These are phyloP conservation scores for Exophiala lecanii-corni DNA, from an alignment of 2,329 filamentous ascomycete species.

Conservation along the genomic window DNA sequence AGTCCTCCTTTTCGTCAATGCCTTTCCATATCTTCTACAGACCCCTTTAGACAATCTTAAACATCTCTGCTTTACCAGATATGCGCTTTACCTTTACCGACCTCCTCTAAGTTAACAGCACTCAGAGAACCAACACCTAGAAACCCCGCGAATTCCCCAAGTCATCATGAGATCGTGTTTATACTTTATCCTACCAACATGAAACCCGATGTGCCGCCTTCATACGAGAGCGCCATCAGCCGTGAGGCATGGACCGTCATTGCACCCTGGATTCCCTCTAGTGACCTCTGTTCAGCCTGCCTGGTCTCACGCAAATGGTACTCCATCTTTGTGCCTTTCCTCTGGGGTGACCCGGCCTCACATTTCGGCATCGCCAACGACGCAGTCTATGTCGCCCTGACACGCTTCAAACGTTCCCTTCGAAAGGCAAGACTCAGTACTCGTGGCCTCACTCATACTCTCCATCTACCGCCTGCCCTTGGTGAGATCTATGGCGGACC, in stretches of 20 bases:
- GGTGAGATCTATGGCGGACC: constrained; percentile 59
- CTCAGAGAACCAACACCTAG: too few relatives aligned
- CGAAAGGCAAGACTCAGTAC: constrained; percentile 50
- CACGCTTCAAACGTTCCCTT: constrained; percentile 54
- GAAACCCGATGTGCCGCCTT: constrained; percentile 48
- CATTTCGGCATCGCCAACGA: constrained; percentile 54
- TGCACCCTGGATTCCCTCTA: constrained; percentile 52
- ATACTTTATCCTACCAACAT: constrained; percentile 7
- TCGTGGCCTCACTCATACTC: constrained; percentile 55
- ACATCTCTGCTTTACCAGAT: too few relatives aligned
- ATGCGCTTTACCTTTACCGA: too few relatives aligned
- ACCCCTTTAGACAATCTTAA: too few relatives aligned
- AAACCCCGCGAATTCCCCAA: not conserved
- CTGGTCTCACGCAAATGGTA: constrained; percentile 57
- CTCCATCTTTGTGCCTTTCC: constrained; percentile 52
- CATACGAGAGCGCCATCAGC: constrained; percentile 54
- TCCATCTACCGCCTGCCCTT: constrained; percentile 57
- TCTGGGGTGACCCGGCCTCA: constrained; percentile 60
- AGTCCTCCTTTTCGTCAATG: too few relatives aligned
- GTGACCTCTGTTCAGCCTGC: constrained; percentile 52
- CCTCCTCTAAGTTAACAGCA: too few relatives aligned
- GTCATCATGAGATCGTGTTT: not conserved
- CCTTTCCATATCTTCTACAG: too few relatives aligned
- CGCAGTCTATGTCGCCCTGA: constrained; percentile 57
- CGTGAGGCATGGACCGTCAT: constrained; percentile 54